Evolutionary conservation across 2,329 filamentous ascomycete species (phyloP), one percentile per base, ranked within the genome.

Genomic region (Xylaria sp.): DNA sequence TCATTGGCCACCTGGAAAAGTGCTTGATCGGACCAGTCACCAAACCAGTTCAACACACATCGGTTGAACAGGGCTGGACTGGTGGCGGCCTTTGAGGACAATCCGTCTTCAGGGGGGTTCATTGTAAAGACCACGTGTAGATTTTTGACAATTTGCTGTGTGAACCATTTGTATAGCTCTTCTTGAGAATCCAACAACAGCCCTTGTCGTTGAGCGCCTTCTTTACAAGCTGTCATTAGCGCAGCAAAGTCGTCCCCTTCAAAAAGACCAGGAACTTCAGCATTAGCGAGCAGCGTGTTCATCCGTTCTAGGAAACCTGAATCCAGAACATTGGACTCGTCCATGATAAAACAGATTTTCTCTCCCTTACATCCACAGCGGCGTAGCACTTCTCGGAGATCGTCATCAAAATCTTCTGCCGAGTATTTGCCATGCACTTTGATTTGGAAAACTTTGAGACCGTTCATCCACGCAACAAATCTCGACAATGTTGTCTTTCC

Each of bases 141-240:
- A 77, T 99, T 99, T 84, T 97, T 97, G 78, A 99, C 92, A 75
- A 99, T 98, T 79, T 99, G 96, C 75, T 97, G 93, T 0, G 96
- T 99, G 82, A 99, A 99, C 96, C 96, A 99, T 82, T 98, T 98
- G 86, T 99, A 99, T n/a, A 99, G 85, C 80, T 99, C 96, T 82
- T 99, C 96, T 73, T 97, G 94, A 0, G 96, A 98, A 81, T 99
- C 96, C 0, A 99, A 87, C 66, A 98, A 89, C 65, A 98, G 86
- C 54, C 96, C 96, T 82, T 99, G 96, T 69, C 94, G 91, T 79
- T 99, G 96, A 22, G 96, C 95, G 66, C 96, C 96, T 82, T 99
- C 96, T 79, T 97, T 98, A 84, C 96, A 99, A 62, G 94, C 94
- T 29, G 96, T 99, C 96, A 99, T 98, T 70, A 99, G 84, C n/a